Conservation (phyloP, 164 flowering plant species). For the Tetracentron sinense region DNA sequence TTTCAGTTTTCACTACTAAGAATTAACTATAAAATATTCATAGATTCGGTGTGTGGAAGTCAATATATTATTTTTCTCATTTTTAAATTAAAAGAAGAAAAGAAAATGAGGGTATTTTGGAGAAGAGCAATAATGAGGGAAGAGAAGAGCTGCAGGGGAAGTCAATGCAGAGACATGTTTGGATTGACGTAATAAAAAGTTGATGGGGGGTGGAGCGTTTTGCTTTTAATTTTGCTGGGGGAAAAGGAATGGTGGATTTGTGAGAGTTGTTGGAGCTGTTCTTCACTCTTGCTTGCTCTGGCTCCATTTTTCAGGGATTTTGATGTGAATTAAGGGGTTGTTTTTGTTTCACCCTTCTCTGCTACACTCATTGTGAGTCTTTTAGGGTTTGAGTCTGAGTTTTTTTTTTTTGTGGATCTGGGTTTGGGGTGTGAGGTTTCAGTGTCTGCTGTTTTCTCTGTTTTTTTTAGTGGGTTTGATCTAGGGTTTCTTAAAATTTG, state of each 20-base stretch:
- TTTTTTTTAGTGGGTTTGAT: slow-evolving; percentile 1
- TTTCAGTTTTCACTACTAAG: no score
- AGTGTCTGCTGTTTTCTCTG: neutral
- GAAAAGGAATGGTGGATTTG: slow-evolving; percentile 12
- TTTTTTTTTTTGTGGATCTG: neutral
- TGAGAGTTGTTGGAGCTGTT: slow-evolving; percentile 14
- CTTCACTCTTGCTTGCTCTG: neutral
- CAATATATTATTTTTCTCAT: neutral
- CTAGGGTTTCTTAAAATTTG: slow-evolving; percentile 1
- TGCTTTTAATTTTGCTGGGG: slow-evolving; percentile 22
- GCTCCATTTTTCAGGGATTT: neutral
- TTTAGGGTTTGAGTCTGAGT: slow-evolving; percentile 1
- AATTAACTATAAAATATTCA: neutral
- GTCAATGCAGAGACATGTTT: slow-evolving; percentile 42
- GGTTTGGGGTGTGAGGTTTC: neutral
- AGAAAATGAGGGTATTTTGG: neutral
- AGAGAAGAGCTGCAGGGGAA: slow-evolving; percentile 12
- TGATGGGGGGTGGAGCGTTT: slow-evolving; percentile 11
- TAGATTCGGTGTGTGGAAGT: neutral
- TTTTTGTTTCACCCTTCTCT: neutral
- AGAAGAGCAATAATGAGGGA: slow-evolving; percentile 13
- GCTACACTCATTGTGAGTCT: neutral
- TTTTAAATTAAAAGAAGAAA: neutral
- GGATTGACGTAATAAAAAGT: slow-evolving; percentile 30
- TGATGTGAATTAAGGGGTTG: neutral